These are phyloP conservation scores for Cryptosporidium bovis DNA, from an alignment of 169 alveolate species.

Conservation along the genomic window DNA sequence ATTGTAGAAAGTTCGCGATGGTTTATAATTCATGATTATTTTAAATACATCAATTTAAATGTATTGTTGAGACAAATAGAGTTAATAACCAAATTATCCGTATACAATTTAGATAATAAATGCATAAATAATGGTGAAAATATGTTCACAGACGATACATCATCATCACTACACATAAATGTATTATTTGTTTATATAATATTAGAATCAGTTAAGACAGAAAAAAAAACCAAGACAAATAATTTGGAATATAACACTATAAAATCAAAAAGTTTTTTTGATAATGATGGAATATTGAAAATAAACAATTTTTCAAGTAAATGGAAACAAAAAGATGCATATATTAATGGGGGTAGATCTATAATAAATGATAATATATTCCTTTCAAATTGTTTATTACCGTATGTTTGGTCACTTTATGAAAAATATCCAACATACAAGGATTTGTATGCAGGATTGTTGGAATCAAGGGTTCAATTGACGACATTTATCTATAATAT, in stretches of 20 bases:
- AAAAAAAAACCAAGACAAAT: background rate
- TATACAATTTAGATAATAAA: background rate
- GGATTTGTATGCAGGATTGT: slow-evolving; percentile 22
- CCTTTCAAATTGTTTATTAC: slow-evolving; percentile 19
- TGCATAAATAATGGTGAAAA: background rate
- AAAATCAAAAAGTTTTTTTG: background rate
- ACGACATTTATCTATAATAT: slow-evolving; percentile 31
- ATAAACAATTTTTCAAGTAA: slow-evolving; percentile 18
- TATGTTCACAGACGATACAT: background rate
- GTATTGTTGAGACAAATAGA: slow-evolving; percentile 27
- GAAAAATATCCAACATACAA: slow-evolving; percentile 62
- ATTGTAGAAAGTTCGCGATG: slow-evolving; percentile 38
- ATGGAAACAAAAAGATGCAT: slow-evolving; percentile 42
- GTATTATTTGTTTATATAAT: slow-evolving; percentile 25
- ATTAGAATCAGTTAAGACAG: slow-evolving; percentile 7
- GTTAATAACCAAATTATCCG: slow-evolving; percentile 21
- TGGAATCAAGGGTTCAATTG: slow-evolving; percentile 10
- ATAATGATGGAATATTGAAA: background rate
- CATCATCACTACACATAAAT: slow-evolving; percentile 21
- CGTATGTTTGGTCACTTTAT: slow-evolving; percentile 51
- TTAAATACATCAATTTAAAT: slow-evolving; percentile 11
- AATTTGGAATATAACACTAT: background rate
- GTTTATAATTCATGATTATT: slow-evolving; percentile 50
- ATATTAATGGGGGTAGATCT: slow-evolving; percentile 51
- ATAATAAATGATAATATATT: slow-evolving; percentile 12